Evolutionary conservation across 148 eudicot species (phyloP).

Genomic region (Silene conica): DNA sequence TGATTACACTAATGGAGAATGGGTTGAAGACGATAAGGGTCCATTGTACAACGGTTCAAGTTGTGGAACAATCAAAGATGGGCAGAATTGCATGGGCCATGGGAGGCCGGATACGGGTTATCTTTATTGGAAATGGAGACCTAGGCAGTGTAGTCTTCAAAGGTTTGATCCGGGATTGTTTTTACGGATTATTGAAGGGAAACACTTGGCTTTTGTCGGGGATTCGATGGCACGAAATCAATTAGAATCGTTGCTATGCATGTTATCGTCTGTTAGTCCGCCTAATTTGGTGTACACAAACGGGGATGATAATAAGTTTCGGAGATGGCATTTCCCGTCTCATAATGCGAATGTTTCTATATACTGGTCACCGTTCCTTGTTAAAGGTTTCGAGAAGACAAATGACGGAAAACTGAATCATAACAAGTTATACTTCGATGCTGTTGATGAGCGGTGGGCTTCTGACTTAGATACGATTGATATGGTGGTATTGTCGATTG

Average conservation of each 20-base stretch:
- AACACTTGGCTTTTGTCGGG: conserved; percentile 89
- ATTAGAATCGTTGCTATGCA: conserved; percentile 74
- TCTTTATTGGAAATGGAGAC: conserved; percentile 81
- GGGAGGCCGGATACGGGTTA: conserved; percentile 73
- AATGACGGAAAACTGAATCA: conserved; percentile 20
- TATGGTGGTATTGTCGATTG: conserved; percentile 67
- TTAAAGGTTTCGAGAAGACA: conserved; percentile 63
- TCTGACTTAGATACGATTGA: conserved; percentile 59
- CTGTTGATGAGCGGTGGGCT: conserved; percentile 72
- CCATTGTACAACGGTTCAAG: conserved; percentile 73
- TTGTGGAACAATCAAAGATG: conserved; percentile 69
- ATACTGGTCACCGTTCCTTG: conserved; percentile 91
- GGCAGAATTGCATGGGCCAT: conserved; percentile 75
- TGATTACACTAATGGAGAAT: conserved; percentile 69
- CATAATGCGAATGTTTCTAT: conserved; percentile 56
- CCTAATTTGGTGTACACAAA: conserved; percentile 50
- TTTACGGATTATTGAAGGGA: conserved; percentile 43
- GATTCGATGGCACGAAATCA: conserved; percentile 95
- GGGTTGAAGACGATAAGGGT: conserved; percentile 49
- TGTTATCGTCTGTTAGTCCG: conserved; percentile 52
- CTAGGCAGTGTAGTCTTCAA: conserved; percentile 51
- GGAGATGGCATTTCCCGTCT: conserved; percentile 67
- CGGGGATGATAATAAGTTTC: conserved; percentile 71
- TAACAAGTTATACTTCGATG: conserved; percentile 56
- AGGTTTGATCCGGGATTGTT: conserved; percentile 71